Percentiles rank a stretch among this genome's conserved stretches.
These are phyloP conservation scores for Suhomyces bolitotheri DNA, from an alignment of 1,139 yeast species.

Conservation along the genomic window DNA sequence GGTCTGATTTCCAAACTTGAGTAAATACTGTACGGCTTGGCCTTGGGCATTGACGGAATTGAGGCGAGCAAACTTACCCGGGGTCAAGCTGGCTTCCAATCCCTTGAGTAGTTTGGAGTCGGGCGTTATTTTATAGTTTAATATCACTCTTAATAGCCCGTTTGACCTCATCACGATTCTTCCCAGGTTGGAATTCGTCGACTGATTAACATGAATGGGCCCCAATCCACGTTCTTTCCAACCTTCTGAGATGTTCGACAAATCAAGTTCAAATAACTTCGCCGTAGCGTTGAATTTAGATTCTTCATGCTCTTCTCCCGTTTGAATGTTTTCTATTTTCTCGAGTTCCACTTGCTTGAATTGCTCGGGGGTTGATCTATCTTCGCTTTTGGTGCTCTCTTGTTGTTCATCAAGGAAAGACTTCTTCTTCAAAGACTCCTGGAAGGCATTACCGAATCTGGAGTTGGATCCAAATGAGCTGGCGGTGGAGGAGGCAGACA, in stretches of 20 bases:
- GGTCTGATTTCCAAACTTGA: constrained; percentile 67
- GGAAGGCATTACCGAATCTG: constrained; percentile 59
- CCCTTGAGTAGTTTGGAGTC: constrained; percentile 69
- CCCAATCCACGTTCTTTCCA: constrained; percentile 98
- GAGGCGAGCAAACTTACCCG: constrained; percentile 78
- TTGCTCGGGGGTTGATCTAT: constrained; percentile 26
- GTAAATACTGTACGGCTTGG: constrained; percentile 77
- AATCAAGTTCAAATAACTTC: constrained; percentile 73
- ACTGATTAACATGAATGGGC: constrained; percentile 72
- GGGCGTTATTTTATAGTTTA: constrained; percentile 67
- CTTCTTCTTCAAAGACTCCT: constrained; percentile 47
- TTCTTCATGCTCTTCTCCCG: constrained; percentile 90
- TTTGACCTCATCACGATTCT: constrained; percentile 89
- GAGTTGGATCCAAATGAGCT: constrained; percentile 59
- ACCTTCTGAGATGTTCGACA: constrained; percentile 64
- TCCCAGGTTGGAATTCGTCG: constrained; percentile 32
- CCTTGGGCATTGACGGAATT: constrained; percentile 52
- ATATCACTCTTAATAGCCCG: constrained; percentile 77
- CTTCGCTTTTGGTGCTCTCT: constrained; percentile 15
- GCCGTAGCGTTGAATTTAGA: constrained; percentile 71
- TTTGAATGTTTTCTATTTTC: constrained; percentile 56
- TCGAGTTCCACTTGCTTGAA: constrained; percentile 53
- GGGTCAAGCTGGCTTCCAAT: constrained; percentile 76
- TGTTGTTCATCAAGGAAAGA: constrained; percentile 52
- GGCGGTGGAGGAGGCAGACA: constrained; percentile 1